A percentile compares a stretch with the other conserved stretches of the same genome.
Evolutionary conservation across 768 basidiomycete genomes (phyloP).

Genomic region (Leccinum rimulosum): DNA sequence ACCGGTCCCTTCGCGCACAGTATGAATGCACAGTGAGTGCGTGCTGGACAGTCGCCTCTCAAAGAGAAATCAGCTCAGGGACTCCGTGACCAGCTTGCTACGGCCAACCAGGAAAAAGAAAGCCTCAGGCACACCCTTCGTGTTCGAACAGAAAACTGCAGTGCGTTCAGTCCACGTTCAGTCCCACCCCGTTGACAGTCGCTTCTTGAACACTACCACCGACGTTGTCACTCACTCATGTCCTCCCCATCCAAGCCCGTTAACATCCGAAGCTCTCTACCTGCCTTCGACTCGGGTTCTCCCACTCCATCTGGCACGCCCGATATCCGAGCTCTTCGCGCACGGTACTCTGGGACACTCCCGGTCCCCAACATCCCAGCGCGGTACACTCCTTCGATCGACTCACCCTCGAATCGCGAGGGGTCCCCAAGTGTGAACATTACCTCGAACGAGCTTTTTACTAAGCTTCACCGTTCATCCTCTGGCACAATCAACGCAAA

Average conservation of each 20-base stretch:
- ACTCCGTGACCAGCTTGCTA: too few relatives aligned
- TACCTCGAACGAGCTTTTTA: constrained; percentile 11
- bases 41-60: too few relatives aligned
- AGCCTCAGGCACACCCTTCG: too few relatives aligned
- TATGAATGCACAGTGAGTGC: too few relatives aligned
- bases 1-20: too few relatives aligned
- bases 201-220: neutral
- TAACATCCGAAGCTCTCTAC: constrained; percentile 38
- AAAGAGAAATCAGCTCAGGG: too few relatives aligned
- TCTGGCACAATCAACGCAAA: constrained; percentile 41
- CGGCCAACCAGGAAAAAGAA: too few relatives aligned
- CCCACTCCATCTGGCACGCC: constrained; percentile 56
- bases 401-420: constrained; percentile 12
- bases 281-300: constrained; percentile 10
- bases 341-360: constrained; percentile 60
- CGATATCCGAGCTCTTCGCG: constrained; percentile 60
- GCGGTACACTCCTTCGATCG: constrained; percentile 50
- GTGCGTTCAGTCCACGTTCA: too few relatives aligned
- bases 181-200: too few relatives aligned
- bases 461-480: constrained; percentile 22
- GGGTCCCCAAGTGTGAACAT: constrained; percentile 8
- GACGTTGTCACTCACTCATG: constrained; percentile 34
- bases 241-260: constrained; percentile 57
- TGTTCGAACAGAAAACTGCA: too few relatives aligned
- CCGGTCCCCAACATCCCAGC: constrained; percentile 51